Base-by-base conservation (phyloP, 2,329 filamentous ascomycete species). In the Akanthomyces dipterigenus region DNA sequence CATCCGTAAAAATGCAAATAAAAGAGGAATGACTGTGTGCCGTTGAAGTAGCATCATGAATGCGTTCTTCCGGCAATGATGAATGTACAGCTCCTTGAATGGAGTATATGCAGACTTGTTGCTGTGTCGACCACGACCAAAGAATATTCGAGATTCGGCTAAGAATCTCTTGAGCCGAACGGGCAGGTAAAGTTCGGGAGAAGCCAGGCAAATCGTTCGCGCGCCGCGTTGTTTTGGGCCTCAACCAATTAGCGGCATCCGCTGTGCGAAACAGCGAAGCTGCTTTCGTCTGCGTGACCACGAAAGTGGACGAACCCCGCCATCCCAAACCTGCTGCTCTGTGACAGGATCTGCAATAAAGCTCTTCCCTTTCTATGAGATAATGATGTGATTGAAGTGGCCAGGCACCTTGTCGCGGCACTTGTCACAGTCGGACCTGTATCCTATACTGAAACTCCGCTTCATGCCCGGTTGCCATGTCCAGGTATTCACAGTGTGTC, bases 351-450 rank as follows among this genome's bases (percentile, higher is more conserved):
- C 69, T 36, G 70, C 58, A 40, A 74, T 60, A 61, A 63, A 65
- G 28, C 63, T 68, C 56, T 64, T 60, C 24, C 70, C 68, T 28
- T 68, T 65, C 78, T 84, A 86, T 53, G 83, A 84, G 68, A 86
- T 81, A 65, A 91, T 85, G 63, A 92, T 90, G 73, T 93, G 89
- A 69, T 89, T 91, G 70, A 91, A 92, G 71, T 93, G 89, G 1
- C 89, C 89, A 0, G 89, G 89, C 8, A 91, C 87, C 70, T 87
- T 89, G 70, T 83, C 80, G 49, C 82, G 82, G 74, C 89, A 93
- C 73, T 91, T 91, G 64, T 91, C 88, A 70, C 89, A 93, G 72
- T 91, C 89, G 14, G 86, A 82, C 64, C 89, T 80, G 75, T 88
- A 92, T 55, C 89, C 89, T 84, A 92, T 91, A 68, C 88, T 89